Evolutionary conservation across 140 eudicot genomes (phyloP).

Genomic region (Senecio squalidus): DNA sequence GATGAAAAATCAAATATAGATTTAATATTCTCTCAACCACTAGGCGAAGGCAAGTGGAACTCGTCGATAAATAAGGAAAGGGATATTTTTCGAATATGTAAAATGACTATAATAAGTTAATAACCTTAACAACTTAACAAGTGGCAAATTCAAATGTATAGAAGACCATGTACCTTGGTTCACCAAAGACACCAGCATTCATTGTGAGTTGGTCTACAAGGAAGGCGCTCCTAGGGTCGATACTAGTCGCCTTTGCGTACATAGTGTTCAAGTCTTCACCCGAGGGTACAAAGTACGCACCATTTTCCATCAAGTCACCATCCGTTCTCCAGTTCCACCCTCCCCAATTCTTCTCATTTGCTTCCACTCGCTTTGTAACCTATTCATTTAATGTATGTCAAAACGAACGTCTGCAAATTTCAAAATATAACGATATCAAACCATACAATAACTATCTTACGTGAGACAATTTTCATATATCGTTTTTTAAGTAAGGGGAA

Average conservation of each 20-base stretch:
- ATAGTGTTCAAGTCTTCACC: conserved; percentile 44
- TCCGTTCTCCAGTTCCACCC: conserved; percentile 93
- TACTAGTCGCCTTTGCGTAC: conserved; percentile 64
- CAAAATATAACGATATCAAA: not conserved
- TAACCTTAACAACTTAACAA: conserved; percentile 13
- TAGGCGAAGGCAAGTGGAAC: conserved; percentile 21
- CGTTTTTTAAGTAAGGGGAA: too few relatives aligned
- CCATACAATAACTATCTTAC: not conserved
- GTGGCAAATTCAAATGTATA: not conserved
- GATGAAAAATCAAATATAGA: conserved; percentile 7
- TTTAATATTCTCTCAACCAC: conserved; percentile 18
- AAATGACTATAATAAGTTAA: conserved; percentile 19
- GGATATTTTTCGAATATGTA: not conserved
- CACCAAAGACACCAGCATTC: conserved; percentile 70
- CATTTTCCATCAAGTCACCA: conserved; percentile 74
- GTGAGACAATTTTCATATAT: too few relatives aligned
- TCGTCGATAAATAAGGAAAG: not conserved
- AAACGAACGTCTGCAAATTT: not conserved
- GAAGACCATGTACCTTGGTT: conserved; percentile 47
- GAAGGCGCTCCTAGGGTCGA: conserved; percentile 55
- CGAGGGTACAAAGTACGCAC: conserved; percentile 83
- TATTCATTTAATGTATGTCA: not conserved
- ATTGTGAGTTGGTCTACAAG: conserved; percentile 69
- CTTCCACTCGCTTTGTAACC: conserved; percentile 88
- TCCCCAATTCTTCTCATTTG: conserved; percentile 57